Conservation (phyloP, 352 stramenopile species). For the Pythium rhizo-oryzae region DNA sequence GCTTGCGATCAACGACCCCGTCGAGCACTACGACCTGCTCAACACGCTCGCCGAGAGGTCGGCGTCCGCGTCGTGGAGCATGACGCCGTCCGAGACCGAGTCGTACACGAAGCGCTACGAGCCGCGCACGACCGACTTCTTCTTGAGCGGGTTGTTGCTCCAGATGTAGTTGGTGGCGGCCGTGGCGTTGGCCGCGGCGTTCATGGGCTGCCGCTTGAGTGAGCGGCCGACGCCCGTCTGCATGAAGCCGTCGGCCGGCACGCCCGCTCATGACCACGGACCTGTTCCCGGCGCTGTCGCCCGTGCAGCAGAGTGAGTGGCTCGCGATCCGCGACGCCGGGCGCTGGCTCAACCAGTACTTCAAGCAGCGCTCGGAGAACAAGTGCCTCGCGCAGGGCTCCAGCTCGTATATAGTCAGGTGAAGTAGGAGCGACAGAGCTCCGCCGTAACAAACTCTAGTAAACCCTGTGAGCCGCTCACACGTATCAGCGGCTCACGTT, state of each 20-base stretch:
- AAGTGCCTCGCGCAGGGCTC: constrained; percentile 35
- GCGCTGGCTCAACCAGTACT: constrained; percentile 49
- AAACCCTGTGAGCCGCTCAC: too few relatives aligned
- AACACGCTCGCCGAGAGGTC: constrained; percentile 38
- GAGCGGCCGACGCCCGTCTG: constrained; percentile 34
- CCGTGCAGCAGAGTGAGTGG: constrained; percentile 17
- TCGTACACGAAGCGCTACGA: constrained; percentile 47
- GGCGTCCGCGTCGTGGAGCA: constrained; percentile 36
- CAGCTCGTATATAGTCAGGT: constrained; percentile 14
- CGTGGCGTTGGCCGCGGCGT: too few relatives aligned
- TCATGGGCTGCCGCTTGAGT: constrained; percentile 46
- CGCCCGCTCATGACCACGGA: constrained; percentile 38
- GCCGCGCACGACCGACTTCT: constrained; percentile 29
- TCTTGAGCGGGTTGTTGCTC: constrained; percentile 57
- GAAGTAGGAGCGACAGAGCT: too few relatives aligned
- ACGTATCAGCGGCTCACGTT: too few relatives aligned
- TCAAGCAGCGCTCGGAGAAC: constrained; percentile 43
- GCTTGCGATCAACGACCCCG: constrained; percentile 13
- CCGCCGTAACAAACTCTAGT: too few relatives aligned
- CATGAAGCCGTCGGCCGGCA: constrained; percentile 17
- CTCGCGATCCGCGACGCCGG: constrained; percentile 15
- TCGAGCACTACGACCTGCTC: constrained; percentile 27
- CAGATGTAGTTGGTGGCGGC: constrained; percentile 45
- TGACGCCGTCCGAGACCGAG: constrained; percentile 30
- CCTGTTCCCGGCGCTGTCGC: constrained; percentile 26